phyloP scores from a whole-genome alignment of 2,329 filamentous ascomycete species.

The Arthrobotrys musiformis region DNA sequence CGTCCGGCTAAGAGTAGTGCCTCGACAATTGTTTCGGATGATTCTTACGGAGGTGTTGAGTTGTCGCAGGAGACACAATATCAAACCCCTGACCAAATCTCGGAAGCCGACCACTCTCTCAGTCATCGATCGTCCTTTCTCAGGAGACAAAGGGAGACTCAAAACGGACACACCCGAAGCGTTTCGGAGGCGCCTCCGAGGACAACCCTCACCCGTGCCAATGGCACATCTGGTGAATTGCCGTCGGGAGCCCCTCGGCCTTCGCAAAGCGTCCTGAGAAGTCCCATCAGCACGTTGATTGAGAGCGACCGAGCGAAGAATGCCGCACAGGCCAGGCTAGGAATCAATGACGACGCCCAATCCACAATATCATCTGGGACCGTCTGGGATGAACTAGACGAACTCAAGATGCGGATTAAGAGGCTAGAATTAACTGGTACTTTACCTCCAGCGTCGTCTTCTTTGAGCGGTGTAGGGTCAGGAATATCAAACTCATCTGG shows the following conservation, averaged over 20 bases:
- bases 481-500: conserved; percentile 75
- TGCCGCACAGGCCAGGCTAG: conserved; percentile 50
- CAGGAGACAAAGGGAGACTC: conserved; percentile 34
- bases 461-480: conserved; percentile 77
- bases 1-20: conserved; percentile 32
- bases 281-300: conserved; percentile 48
- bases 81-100: conserved; percentile 35
- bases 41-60: conserved; percentile 43
- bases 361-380: conserved; percentile 86
- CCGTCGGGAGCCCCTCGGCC: conserved; percentile 52
- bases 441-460: conserved; percentile 78
- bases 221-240: conserved; percentile 46
- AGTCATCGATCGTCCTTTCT: conserved; percentile 45
- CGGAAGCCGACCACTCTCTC: conserved; percentile 38
- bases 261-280: conserved; percentile 32
- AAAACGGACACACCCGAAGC: conserved; percentile 50
- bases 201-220: conserved; percentile 51
- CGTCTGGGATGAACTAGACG: conserved; percentile 97
- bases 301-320: conserved; percentile 55
- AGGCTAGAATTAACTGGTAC: conserved; percentile 91
- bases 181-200: conserved; percentile 47
- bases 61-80: conserved; percentile 43
- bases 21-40: conserved; percentile 51
- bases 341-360: conserved; percentile 74
- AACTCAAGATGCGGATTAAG: conserved; percentile 90